These are phyloP conservation scores for Ogataea pilisensis DNA, from an alignment of 805 yeast genomes.

Conservation along the genomic window DNA sequence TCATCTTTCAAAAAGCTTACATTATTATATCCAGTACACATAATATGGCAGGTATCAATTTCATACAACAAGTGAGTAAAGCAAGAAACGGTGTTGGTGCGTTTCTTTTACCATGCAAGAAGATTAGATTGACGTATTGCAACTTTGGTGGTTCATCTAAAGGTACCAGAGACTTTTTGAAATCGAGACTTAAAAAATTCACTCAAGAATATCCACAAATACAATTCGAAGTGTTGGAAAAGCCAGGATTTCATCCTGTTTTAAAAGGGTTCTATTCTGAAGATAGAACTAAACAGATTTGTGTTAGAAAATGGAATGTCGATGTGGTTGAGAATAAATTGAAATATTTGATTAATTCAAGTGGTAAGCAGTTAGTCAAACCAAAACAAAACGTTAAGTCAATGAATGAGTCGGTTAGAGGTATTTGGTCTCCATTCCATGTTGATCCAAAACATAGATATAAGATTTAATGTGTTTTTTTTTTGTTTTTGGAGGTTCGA, in stretches of 20 bases:
- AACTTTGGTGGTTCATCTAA: slow-evolving; percentile 94
- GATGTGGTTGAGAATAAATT: slow-evolving; percentile 63
- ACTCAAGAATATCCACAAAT: slow-evolving; percentile 63
- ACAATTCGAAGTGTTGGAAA: slow-evolving; percentile 64
- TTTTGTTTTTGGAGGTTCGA: too few relatives aligned
- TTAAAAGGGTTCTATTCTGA: slow-evolving; percentile 53
- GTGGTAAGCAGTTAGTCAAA: slow-evolving; percentile 59
- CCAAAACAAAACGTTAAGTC: slow-evolving; percentile 79
- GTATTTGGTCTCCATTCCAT: slow-evolving; percentile 97
- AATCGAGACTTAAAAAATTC: slow-evolving; percentile 45
- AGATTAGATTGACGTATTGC: slow-evolving; percentile 75
- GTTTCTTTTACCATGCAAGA: slow-evolving; percentile 69
- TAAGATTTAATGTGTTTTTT: too few relatives aligned
- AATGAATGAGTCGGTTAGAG: slow-evolving; percentile 80
- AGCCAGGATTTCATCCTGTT: slow-evolving; percentile 77
- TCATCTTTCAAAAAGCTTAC: too few relatives aligned
- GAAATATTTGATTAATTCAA: slow-evolving; percentile 56
- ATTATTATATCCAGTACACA: too few relatives aligned
- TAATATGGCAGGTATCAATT: slow-evolving; percentile 42
- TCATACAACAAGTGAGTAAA: slow-evolving; percentile 52
- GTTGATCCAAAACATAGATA: slow-evolving; percentile 49
- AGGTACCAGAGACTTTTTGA: slow-evolving; percentile 69
- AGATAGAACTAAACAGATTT: slow-evolving; percentile 41
- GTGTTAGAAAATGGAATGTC: slow-evolving; percentile 69
- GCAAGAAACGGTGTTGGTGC: slow-evolving; percentile 78